Conservation (phyloP, 495 filamentous ascomycete species). For the Acidiella bohemica region DNA sequence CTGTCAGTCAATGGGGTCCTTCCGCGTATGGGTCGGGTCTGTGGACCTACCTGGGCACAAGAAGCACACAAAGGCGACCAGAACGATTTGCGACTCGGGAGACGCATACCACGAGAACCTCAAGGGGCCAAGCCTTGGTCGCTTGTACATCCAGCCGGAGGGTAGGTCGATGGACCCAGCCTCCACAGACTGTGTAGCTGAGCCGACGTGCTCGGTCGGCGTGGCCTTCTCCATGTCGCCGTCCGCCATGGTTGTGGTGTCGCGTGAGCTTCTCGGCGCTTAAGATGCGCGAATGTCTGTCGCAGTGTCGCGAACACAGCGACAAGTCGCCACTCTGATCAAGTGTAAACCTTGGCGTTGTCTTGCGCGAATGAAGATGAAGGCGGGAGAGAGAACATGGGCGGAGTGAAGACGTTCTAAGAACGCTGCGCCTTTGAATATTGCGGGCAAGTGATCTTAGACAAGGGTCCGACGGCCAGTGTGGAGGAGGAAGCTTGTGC, state of each 20-base stretch:
- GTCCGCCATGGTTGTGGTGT: slow-evolving; percentile 4
- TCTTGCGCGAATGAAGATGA: neutral
- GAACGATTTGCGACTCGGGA: slow-evolving; percentile 16
- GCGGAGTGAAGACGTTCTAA: neutral
- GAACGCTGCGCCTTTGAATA: no score
- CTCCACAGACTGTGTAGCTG: slow-evolving; percentile 11
- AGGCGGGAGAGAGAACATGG: neutral
- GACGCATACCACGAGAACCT: slow-evolving; percentile 20
- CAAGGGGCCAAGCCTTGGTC: slow-evolving; percentile 6
- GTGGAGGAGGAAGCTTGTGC: no score
- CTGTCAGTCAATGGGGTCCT: no score
- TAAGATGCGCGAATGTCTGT: no score
- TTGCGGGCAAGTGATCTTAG: no score
- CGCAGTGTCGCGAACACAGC: neutral
- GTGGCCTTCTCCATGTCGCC: slow-evolving; percentile 9
- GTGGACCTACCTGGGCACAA: slow-evolving; percentile 18
- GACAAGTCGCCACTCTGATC: neutral
- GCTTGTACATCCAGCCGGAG: slow-evolving; percentile 17
- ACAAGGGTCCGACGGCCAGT: no score
- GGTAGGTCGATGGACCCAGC: slow-evolving; percentile 1
- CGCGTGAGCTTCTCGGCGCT: slow-evolving; percentile 1
- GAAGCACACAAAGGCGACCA: slow-evolving; percentile 24
- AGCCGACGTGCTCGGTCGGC: slow-evolving; percentile 4
- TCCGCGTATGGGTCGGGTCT: no score
- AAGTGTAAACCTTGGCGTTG: neutral